These are phyloP conservation scores for Metschnikowia similis DNA, from an alignment of 805 yeast genomes.

Conservation along the genomic window DNA sequence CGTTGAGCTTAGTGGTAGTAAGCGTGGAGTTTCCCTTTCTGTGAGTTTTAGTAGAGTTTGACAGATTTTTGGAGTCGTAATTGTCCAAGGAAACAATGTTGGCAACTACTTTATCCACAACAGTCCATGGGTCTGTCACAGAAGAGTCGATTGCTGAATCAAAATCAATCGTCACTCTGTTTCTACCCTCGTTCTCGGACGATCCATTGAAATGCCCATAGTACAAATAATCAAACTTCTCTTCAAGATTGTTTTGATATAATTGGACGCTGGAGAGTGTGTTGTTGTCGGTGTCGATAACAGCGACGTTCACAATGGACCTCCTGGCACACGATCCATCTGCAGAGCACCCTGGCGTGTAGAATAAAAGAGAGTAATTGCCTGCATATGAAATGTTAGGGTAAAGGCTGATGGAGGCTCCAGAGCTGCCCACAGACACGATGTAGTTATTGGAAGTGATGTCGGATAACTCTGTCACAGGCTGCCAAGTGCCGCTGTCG, in stretches of 20 bases:
- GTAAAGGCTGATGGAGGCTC: constrained; percentile 42
- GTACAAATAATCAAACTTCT: constrained; percentile 76
- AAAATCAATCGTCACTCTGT: constrained; percentile 28
- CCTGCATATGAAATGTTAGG: constrained; percentile 75
- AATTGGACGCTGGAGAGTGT: constrained; percentile 43
- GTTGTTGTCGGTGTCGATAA: constrained; percentile 47
- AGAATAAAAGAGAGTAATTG: constrained; percentile 62
- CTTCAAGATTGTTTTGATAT: constrained; percentile 75
- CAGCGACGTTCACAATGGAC: constrained; percentile 74
- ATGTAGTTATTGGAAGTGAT: constrained; percentile 30
- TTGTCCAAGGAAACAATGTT: constrained; percentile 46
- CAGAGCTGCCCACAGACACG: constrained; percentile 24
- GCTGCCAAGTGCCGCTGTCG: constrained; percentile 27
- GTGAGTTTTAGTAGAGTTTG: constrained; percentile 18
- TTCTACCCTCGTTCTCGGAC: constrained; percentile 24
- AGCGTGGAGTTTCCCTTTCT: constrained; percentile 11
- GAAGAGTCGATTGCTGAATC: constrained; percentile 19
- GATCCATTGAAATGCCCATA: constrained; percentile 61
- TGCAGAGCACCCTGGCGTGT: constrained; percentile 80
- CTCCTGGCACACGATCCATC: constrained; percentile 68
- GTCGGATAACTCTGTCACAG: constrained; percentile 21
- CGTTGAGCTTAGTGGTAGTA: constrained; percentile 50
- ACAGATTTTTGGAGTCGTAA: constrained; percentile 19
- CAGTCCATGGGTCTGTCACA: constrained; percentile 43
- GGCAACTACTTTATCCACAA: constrained; percentile 64